These are phyloP conservation scores for Diversispora eburnea DNA, from an alignment of 192 early-diverging fungal genomes.

Conservation along the genomic window DNA sequence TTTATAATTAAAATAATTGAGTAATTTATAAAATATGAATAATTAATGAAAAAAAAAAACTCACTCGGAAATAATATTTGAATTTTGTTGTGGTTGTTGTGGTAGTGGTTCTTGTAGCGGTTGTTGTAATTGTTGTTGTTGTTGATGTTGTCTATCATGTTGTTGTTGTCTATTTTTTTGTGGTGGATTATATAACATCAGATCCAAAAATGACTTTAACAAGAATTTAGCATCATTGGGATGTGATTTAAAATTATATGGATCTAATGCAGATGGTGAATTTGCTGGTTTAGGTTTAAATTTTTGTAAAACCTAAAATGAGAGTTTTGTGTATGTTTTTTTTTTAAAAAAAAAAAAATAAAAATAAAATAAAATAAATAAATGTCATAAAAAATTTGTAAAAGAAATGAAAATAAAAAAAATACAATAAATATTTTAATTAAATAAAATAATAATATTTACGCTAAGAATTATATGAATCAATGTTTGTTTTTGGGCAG, in stretches of 20 bases:
- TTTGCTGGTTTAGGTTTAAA: slow-evolving; percentile 43
- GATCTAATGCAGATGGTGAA: slow-evolving; percentile 38
- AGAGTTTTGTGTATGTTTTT: neutral
- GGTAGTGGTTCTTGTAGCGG: too few species aligned
- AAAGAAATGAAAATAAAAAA: slow-evolving; percentile 26
- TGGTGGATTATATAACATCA: slow-evolving; percentile 61
- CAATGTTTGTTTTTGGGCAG: slow-evolving; percentile 57
- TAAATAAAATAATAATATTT: slow-evolving; percentile 23
- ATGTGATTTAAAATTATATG: slow-evolving; percentile 54
- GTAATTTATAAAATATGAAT: too few species aligned
- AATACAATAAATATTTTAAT: slow-evolving; percentile 11
- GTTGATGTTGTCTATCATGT: neutral
- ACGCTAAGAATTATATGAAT: slow-evolving; percentile 67
- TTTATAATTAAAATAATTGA: neutral
- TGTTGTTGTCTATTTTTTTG: neutral
- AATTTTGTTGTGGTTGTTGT: too few species aligned
- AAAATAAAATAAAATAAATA: too few species aligned
- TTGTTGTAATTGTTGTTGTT: neutral
- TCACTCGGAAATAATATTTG: too few species aligned
- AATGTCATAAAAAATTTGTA: slow-evolving; percentile 25
- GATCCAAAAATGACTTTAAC: slow-evolving; percentile 54
- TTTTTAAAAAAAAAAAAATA: too few species aligned
- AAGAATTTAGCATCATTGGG: slow-evolving; percentile 54
- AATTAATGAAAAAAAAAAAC: too few species aligned
- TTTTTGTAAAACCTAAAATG: slow-evolving; percentile 35